Percentiles rank a stretch among this genome's conserved stretches.
These are phyloP conservation scores for Septoria petroselini DNA, from an alignment of 2,329 filamentous ascomycete species.

Conservation along the genomic window DNA sequence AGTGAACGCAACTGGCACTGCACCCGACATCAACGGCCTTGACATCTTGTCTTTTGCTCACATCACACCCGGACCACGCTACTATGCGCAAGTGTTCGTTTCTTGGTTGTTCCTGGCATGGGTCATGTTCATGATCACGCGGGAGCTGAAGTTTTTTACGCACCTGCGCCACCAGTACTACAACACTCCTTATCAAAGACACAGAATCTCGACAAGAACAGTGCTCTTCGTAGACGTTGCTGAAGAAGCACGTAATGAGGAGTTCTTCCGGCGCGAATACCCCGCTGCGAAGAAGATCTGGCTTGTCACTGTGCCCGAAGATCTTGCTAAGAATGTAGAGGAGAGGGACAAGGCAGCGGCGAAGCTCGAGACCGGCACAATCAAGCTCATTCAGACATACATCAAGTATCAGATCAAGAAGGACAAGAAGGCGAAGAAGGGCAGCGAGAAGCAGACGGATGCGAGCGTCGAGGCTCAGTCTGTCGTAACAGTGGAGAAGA, in stretches of 20 bases:
- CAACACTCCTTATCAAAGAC: constrained; percentile 43
- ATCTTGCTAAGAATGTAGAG: constrained; percentile 44
- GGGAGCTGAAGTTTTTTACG: constrained; percentile 46
- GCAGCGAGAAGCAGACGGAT: constrained; percentile 3
- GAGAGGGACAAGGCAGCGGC: constrained; percentile 44
- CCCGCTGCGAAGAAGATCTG: constrained; percentile 44
- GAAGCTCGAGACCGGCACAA: constrained; percentile 46
- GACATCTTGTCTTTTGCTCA: constrained; percentile 39
- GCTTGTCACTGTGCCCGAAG: constrained; percentile 46
- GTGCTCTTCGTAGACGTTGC: constrained; percentile 49
- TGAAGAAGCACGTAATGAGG: constrained; percentile 40
- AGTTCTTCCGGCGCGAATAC: constrained; percentile 40
- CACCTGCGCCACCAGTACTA: constrained; percentile 49
- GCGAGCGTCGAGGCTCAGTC: constrained; percentile 35
- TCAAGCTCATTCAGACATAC: constrained; percentile 41
- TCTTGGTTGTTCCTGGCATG: constrained; percentile 43
- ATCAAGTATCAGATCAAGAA: constrained; percentile 30
- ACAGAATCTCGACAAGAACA: constrained; percentile 45
- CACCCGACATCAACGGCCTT: constrained; percentile 23
- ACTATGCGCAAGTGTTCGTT: constrained; percentile 44
- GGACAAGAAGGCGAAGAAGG: constrained; percentile 32
- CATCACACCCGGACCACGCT: constrained; percentile 40
- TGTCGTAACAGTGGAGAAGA: constrained; percentile 51
- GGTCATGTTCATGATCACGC: constrained; percentile 46
- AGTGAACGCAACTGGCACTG: constrained; percentile 42